A percentile compares a stretch with the other conserved stretches of the same genome.
Conservation (phyloP, 495 filamentous ascomycete genomes). For the Aspergillus sclerotioniger region DNA sequence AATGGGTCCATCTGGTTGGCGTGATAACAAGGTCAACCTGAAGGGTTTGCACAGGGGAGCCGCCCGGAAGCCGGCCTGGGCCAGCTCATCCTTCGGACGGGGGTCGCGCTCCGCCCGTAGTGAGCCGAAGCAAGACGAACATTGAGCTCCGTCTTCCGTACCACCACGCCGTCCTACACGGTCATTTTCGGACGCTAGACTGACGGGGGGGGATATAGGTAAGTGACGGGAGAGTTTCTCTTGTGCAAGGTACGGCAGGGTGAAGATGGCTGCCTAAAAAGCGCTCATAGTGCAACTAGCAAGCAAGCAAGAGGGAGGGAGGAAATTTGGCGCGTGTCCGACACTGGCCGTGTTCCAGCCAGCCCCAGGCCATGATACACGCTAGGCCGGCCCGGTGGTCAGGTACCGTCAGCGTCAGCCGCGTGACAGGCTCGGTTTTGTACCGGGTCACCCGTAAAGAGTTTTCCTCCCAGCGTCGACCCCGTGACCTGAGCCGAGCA, state of each 20-base stretch:
- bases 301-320: background rate
- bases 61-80: background rate
- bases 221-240: background rate
- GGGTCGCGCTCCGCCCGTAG: background rate
- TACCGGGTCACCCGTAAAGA: background rate
- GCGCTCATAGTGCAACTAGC: background rate
- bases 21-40: background rate
- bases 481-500: constrained; percentile 9
- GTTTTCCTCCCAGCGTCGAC: background rate
- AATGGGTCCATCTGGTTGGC: background rate
- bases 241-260: background rate
- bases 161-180: background rate
- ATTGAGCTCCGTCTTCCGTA: background rate
- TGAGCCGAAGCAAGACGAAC: background rate
- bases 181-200: background rate
- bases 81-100: background rate
- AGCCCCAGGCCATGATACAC: background rate
- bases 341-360: background rate
- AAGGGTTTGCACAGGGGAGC: background rate
- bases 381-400: background rate
- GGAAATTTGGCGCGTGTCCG: background rate
- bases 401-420: constrained; percentile 12
- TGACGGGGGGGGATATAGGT: background rate
- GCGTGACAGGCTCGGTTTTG: background rate
- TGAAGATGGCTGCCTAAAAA: background rate